Base-by-base conservation (phyloP, 2,329 filamentous ascomycete genomes). In the Colletotrichum abscissum region DNA sequence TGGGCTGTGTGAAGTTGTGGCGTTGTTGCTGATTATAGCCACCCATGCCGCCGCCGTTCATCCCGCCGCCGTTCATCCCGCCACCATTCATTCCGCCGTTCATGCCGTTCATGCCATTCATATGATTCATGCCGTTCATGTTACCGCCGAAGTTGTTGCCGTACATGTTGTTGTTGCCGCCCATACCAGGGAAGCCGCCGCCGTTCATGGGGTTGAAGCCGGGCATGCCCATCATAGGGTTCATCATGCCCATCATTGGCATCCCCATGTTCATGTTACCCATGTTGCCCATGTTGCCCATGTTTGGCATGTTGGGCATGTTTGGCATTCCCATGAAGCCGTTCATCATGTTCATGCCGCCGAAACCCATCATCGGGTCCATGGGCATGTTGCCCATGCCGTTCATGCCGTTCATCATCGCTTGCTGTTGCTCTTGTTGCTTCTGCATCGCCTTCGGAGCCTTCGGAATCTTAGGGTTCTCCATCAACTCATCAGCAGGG, bases 401-500 rank as follows among this genome's bases (percentile, higher is more conserved):
- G 68, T 79, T 81, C 82, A 87, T 87, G 24, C 79, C 79, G 63
- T 85, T 86, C 83, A 88, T 88, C 83, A 88, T 88, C 65, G 81
- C 82, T 77, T 85, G 84, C 63, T 88, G 87, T 80, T 83, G 86
- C 79, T 81, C 83, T 69, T 88, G 86, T 60, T 88, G 88, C 79
- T 83, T 88, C 77, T 88, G 89, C 91, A 91, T 93, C 49, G 88
- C 90, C 80, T 91, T 91, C 2, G 91, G 91, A 0, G 87, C 91
- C 77, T 92, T 92, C 58, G 91, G 89, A 54, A 92, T 89, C 79
- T 89, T 90, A 54, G 89, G 89, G 76, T 92, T 92, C 77, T 92
- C 90, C 7, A 89, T 84, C 38, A 87, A 87, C 65, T 95, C 92
- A 46, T 96, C 94, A 16, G 95, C 95, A 12, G 93, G 89, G 26